These are phyloP conservation scores for Microcyclosporella mali DNA, from an alignment of 2,329 filamentous ascomycete species.

Conservation along the genomic window DNA sequence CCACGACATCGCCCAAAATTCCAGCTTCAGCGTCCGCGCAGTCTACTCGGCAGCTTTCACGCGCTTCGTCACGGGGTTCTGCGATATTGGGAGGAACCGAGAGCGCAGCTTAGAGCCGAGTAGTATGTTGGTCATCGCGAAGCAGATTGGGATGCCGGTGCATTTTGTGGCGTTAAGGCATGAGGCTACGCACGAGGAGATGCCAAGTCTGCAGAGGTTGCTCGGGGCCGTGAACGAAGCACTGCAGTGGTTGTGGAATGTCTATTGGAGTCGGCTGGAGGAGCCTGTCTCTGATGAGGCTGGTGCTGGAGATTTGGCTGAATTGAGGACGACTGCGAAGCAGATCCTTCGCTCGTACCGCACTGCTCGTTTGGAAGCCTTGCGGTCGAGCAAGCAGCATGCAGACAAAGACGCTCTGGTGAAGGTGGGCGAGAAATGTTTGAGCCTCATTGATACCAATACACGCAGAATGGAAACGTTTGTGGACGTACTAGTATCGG, in stretches of 20 bases:
- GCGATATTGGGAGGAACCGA: slow-evolving; percentile 66
- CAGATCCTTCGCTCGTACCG: slow-evolving; percentile 22
- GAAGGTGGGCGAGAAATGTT: slow-evolving; percentile 8
- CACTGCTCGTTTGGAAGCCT: slow-evolving; percentile 19
- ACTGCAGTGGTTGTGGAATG: slow-evolving; percentile 79
- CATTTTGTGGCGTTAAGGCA: slow-evolving; percentile 86
- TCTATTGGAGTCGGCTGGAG: slow-evolving; percentile 66
- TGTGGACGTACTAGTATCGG: slow-evolving; percentile 30
- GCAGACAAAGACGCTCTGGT: slow-evolving; percentile 3
- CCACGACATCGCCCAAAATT: slow-evolving; percentile 47
- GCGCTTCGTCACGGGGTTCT: slow-evolving; percentile 68
- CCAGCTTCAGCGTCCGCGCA: slow-evolving; percentile 57
- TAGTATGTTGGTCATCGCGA: slow-evolving; percentile 67
- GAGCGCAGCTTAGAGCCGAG: slow-evolving; percentile 50
- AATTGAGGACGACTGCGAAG: slow-evolving; percentile 28
- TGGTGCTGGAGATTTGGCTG: slow-evolving; percentile 31
- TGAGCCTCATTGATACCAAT: slow-evolving; percentile 10
- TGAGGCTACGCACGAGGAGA: slow-evolving; percentile 81
- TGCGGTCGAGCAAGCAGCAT: slow-evolving; percentile 30
- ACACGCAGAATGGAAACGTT: slow-evolving; percentile 12
- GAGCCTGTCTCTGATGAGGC: slow-evolving; percentile 19
- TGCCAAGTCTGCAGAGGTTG: slow-evolving; percentile 69
- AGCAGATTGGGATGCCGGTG: slow-evolving; percentile 61
- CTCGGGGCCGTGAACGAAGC: slow-evolving; percentile 63
- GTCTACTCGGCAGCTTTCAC: slow-evolving; percentile 67